phyloP scores from a whole-genome alignment of 164 flowering plant species.

The Taxillus chinensis region DNA sequence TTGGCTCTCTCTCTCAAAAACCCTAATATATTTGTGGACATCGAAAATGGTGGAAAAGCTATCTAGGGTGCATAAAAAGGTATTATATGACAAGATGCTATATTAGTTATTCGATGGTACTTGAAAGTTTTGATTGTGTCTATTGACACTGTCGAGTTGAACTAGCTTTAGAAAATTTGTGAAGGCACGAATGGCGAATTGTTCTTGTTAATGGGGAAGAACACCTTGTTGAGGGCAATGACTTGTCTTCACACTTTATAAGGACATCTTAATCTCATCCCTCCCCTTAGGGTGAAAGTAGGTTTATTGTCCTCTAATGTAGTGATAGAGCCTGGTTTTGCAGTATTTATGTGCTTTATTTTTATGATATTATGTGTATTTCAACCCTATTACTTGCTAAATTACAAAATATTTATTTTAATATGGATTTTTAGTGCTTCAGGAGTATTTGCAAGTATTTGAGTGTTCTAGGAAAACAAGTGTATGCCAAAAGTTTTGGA shows the following conservation, averaged over 20 bases:
- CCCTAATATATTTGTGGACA: too few relatives aligned
- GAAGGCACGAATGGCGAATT: constrained; percentile 31
- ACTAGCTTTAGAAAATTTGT: constrained; percentile 10
- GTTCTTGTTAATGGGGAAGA: constrained; percentile 9
- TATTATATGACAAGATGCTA: constrained; percentile 10
- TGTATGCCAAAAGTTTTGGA: too few relatives aligned
- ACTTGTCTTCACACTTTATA: constrained; percentile 27
- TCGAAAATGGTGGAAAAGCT: constrained; percentile 6
- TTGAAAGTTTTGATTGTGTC: constrained; percentile 5
- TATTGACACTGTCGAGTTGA: constrained; percentile 12
- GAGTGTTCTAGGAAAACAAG: too few relatives aligned
- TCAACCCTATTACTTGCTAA: too few relatives aligned
- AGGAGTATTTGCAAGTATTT: too few relatives aligned
- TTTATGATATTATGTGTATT: too few relatives aligned
- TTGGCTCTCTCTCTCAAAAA: too few relatives aligned
- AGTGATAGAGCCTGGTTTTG: too few relatives aligned
- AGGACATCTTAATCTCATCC: constrained; percentile 28
- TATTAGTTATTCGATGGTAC: constrained; percentile 13
- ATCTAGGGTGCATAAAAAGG: constrained; percentile 15
- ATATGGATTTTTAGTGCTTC: too few relatives aligned
- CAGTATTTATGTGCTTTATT: too few relatives aligned
- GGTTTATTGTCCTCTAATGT: not conserved
- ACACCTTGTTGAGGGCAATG: constrained; percentile 42
- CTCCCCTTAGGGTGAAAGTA: constrained; percentile 24
- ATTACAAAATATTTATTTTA: too few relatives aligned